A percentile compares a stretch with the other conserved stretches of the same genome.
Evolutionary conservation across 139 green algal genomes (phyloP).

Genomic region (Gonium pectorale): DNA sequence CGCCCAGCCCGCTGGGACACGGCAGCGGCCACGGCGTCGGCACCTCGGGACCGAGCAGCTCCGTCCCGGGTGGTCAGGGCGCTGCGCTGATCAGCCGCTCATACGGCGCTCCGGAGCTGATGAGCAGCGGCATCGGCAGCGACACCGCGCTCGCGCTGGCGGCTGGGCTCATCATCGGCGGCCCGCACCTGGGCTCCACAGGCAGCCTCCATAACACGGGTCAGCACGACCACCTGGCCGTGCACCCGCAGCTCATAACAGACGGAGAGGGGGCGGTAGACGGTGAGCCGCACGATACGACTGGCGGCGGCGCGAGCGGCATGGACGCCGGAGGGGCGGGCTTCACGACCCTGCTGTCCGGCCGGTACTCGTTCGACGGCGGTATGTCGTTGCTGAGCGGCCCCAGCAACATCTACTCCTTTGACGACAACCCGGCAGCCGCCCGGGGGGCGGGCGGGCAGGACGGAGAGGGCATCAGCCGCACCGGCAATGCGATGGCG

Average conservation of each 20-base stretch:
- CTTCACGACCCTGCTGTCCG: neutral
- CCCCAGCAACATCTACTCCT: neutral
- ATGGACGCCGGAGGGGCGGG: neutral
- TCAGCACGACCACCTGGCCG: too few species aligned
- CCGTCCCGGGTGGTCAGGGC: neutral
- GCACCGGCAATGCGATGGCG: neutral
- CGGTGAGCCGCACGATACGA: too few species aligned
- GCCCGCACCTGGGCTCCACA: neutral
- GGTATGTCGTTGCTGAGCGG: neutral
- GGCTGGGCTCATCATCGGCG: conserved; percentile 9
- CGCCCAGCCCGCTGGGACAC: neutral
- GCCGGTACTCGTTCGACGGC: conserved; percentile 7
- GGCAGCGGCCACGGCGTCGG: neutral
- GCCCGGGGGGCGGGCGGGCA: neutral
- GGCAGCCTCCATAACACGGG: too few species aligned
- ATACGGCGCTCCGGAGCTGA: neutral
- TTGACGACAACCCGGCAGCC: neutral
- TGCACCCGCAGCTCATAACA: too few species aligned
- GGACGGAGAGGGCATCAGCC: neutral
- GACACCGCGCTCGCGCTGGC: neutral
- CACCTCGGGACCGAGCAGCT: neutral
- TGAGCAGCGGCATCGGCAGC: neutral
- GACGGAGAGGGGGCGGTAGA: too few species aligned
- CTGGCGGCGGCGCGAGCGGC: neutral
- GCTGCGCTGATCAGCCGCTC: neutral